phyloP scores from a whole-genome alignment of 179 eudicot species.

The Patellifolia procumbens region DNA sequence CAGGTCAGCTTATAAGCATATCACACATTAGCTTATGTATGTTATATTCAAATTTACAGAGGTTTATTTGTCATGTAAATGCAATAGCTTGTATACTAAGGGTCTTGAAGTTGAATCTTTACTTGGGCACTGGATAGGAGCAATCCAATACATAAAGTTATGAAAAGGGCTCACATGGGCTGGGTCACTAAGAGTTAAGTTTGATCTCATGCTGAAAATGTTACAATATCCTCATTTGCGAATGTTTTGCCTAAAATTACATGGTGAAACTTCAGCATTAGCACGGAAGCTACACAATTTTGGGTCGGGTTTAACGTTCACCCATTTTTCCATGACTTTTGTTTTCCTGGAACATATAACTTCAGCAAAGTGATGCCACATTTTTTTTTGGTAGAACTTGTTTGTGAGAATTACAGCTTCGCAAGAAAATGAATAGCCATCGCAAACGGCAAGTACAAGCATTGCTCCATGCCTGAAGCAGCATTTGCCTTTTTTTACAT shows the following conservation, averaged over 20 bases:
- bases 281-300: not conserved
- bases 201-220: too few relatives aligned
- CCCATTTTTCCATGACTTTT: not conserved
- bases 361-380: not conserved
- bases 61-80: not conserved
- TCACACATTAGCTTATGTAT: too few relatives aligned
- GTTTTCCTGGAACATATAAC: not conserved
- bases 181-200: not conserved
- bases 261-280: not conserved
- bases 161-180: not conserved
- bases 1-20: too few relatives aligned
- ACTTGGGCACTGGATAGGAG: not conserved
- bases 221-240: too few relatives aligned
- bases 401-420: not conserved
- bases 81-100: not conserved
- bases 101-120: not conserved
- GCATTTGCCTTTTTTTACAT: too few relatives aligned
- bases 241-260: not conserved
- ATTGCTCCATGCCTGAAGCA: not conserved
- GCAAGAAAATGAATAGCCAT: not conserved
- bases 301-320: not conserved
- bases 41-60: too few relatives aligned
- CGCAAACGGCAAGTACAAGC: not conserved
- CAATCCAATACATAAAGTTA: not conserved
- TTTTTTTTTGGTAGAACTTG: not conserved